Conservation (phyloP, 805 yeast species). For the Diddensiella transvaalensis region DNA sequence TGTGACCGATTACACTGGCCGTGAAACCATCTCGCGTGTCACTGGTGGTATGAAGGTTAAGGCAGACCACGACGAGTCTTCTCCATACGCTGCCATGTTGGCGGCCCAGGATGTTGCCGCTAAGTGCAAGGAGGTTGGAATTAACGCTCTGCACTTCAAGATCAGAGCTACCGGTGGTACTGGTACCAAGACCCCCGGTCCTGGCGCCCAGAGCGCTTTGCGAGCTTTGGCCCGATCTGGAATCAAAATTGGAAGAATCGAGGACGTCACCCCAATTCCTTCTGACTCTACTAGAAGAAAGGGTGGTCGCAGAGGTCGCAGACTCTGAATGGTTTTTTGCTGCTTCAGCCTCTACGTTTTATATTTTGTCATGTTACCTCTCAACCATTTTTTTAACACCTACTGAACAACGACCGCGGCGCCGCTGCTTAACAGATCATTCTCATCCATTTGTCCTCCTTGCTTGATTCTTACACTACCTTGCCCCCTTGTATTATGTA, state of each 20-base stretch:
- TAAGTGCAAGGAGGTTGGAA: conserved; percentile 99
- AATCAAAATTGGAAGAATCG: conserved; percentile 99
- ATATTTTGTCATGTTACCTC: not conserved
- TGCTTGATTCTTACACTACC: not conserved
- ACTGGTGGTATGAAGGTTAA: conserved; percentile 99
- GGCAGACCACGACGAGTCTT: conserved; percentile 99
- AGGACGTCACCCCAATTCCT: conserved; percentile 99
- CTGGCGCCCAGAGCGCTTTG: conserved; percentile 99
- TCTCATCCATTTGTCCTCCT: not conserved
- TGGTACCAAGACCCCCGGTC: conserved; percentile 99
- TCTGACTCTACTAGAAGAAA: conserved; percentile 99
- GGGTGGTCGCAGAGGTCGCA: conserved; percentile 99
- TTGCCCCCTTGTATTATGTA: not conserved
- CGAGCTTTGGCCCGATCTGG: conserved; percentile 99
- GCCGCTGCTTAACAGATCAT: not conserved
- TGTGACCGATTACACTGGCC: conserved; percentile 98
- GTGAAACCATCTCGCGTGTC: conserved; percentile 99
- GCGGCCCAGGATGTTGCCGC: conserved; percentile 99
- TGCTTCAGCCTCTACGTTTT: conserved; percentile 3
- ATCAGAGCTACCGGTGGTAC: conserved; percentile 99
- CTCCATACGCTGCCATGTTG: conserved; percentile 99
- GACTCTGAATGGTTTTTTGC: conserved; percentile 53
- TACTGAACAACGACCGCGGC: too few species aligned
- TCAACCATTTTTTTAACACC: not conserved
- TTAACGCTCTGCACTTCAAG: conserved; percentile 98